Evolutionary conservation across 1,284 basidiomycete genomes (phyloP).

Genomic region (Vanrija sp.): DNA sequence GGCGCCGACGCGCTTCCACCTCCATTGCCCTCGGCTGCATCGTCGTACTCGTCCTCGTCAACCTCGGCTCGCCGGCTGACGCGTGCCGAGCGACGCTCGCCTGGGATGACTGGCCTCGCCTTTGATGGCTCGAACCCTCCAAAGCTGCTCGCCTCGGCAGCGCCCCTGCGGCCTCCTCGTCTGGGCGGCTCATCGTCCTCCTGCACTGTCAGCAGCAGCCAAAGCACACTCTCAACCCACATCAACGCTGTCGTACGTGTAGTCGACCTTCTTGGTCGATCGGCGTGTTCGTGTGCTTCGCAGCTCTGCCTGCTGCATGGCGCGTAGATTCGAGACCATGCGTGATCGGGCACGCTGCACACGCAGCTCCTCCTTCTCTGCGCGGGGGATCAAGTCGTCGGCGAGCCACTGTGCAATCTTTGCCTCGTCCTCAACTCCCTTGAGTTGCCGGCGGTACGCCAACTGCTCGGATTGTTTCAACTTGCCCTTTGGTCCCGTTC

Average conservation of each 20-base stretch:
- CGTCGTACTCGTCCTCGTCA: slow-evolving; percentile 3
- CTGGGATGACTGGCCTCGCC: slow-evolving; percentile 29
- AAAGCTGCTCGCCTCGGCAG: background rate
- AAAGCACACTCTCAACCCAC: background rate
- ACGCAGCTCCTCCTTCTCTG: slow-evolving; percentile 41
- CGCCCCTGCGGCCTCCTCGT: slow-evolving; percentile 6
- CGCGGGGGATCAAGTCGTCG: slow-evolving; percentile 26
- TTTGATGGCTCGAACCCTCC: slow-evolving; percentile 11
- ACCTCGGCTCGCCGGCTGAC: slow-evolving; percentile 6
- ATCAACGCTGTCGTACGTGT: slow-evolving; percentile 32
- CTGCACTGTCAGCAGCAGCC: background rate
- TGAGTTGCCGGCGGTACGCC: slow-evolving; percentile 20
- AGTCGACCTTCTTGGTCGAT: slow-evolving; percentile 36
- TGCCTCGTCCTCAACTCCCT: slow-evolving; percentile 35
- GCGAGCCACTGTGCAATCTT: slow-evolving; percentile 28
- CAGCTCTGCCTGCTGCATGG: slow-evolving; percentile 30
- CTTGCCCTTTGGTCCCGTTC: slow-evolving; percentile 25
- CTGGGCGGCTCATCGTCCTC: slow-evolving; percentile 10
- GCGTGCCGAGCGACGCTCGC: slow-evolving; percentile 37
- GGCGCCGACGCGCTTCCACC: background rate
- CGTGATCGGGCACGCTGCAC: slow-evolving; percentile 6
- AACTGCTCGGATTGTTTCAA: slow-evolving; percentile 12
- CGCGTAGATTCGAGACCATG: slow-evolving; percentile 6
- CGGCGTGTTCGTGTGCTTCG: slow-evolving; percentile 39
- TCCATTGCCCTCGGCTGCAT: background rate